These are phyloP conservation scores for Fusarium papillatum DNA, from an alignment of 2,329 filamentous ascomycete genomes.

Conservation along the genomic window DNA sequence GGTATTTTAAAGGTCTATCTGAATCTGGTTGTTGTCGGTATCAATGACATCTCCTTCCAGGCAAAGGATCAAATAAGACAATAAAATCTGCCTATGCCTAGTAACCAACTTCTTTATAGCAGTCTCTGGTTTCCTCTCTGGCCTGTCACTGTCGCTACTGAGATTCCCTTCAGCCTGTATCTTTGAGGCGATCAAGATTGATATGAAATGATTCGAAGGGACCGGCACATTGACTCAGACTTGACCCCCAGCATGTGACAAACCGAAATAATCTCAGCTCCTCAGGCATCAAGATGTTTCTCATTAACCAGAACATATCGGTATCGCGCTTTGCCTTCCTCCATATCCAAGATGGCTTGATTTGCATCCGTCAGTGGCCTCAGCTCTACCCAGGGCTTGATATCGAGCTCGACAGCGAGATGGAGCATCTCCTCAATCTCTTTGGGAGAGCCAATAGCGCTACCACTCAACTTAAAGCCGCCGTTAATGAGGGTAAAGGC, in stretches of 20 bases:
- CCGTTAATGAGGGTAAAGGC: conserved; percentile 14
- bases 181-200: background rate
- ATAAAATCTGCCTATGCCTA: background rate
- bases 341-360: conserved; percentile 65
- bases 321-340: conserved; percentile 62
- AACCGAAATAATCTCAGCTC: background rate
- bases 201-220: background rate
- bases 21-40: background rate
- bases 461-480: conserved; percentile 56
- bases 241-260: background rate
- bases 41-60: background rate
- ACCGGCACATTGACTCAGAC: background rate
- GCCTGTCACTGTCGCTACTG: background rate
- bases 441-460: conserved; percentile 59
- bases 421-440: conserved; percentile 71
- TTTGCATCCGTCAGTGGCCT: conserved; percentile 67
- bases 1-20: background rate
- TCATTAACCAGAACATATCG: conserved; percentile 59
- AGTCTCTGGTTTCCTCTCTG: background rate
- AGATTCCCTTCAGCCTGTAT: background rate
- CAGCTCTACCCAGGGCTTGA: conserved; percentile 68
- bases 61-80: background rate
- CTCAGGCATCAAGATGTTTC: conserved; percentile 15
- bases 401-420: conserved; percentile 65
- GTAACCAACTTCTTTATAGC: background rate